Conservation (phyloP, 108 stramenopile genomes). For the Schizochytrium sp. region DNA sequence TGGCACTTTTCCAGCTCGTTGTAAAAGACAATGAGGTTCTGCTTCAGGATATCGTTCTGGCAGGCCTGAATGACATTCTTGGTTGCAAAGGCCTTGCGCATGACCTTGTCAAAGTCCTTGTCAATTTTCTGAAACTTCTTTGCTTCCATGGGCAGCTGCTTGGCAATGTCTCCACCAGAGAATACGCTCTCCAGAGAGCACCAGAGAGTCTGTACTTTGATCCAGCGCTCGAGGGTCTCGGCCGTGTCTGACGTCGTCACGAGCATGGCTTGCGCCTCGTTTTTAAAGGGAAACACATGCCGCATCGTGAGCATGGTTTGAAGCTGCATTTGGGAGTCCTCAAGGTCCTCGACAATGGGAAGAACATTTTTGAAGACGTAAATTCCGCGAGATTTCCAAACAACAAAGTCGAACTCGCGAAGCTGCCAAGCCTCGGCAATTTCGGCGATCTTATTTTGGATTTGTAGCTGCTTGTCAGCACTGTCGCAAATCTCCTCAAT, state of each 20-base stretch:
- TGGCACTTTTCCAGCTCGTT: constrained; percentile 79
- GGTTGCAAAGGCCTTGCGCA: constrained; percentile 65
- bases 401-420: constrained; percentile 59
- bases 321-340: constrained; percentile 73
- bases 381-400: constrained; percentile 70
- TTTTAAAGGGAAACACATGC: constrained; percentile 69
- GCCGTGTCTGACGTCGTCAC: constrained; percentile 66
- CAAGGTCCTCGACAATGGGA: constrained; percentile 76
- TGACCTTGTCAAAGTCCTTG: constrained; percentile 79
- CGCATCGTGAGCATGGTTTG: constrained; percentile 79
- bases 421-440: constrained; percentile 61
- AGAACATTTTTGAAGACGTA: constrained; percentile 64
- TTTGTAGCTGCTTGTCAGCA: constrained; percentile 76
- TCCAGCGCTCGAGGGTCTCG: constrained; percentile 77
- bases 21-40: constrained; percentile 69
- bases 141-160: constrained; percentile 78
- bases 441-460: constrained; percentile 64
- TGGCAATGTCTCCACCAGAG: constrained; percentile 81
- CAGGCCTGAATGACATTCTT: constrained; percentile 67
- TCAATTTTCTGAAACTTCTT: constrained; percentile 81
- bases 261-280: constrained; percentile 65
- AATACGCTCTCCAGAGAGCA: constrained; percentile 79
- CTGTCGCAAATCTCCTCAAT: constrained; percentile 78
- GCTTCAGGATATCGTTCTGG: constrained; percentile 60
- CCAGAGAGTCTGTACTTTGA: constrained; percentile 84